A percentile compares a stretch with the other conserved stretches of the same genome.
Evolutionary conservation across 129 eudicot genomes (phyloP).

Genomic region (Pulicaria dysenterica): DNA sequence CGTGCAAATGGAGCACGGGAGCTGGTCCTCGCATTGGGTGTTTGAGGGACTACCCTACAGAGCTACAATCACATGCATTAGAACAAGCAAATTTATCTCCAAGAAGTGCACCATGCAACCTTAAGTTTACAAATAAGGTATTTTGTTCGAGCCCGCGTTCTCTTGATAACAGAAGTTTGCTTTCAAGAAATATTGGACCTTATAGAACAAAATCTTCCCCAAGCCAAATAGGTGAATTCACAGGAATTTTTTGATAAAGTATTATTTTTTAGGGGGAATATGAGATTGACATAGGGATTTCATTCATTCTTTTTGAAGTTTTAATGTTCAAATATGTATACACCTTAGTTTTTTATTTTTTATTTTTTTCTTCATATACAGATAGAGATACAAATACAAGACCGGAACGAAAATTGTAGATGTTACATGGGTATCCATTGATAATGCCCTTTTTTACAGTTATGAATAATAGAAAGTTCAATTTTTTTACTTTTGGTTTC

Average conservation of each 20-base stretch:
- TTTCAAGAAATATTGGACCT: constrained; percentile 34
- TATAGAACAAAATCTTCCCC: constrained; percentile 45
- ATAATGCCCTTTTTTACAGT: constrained; percentile 31
- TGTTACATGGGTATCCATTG: constrained; percentile 32
- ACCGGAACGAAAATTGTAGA: constrained; percentile 26
- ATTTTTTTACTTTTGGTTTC: neutral
- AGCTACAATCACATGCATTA: constrained; percentile 79
- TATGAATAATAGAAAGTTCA: constrained; percentile 30
- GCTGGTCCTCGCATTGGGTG: constrained; percentile 99
- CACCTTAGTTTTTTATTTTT: constrained; percentile 27
- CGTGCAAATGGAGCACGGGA: constrained; percentile 96
- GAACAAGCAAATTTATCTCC: constrained; percentile 84
- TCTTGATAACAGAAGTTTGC: constrained; percentile 4
- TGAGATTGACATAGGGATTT: constrained; percentile 46
- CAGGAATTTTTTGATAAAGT: constrained; percentile 27
- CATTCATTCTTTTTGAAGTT: constrained; percentile 38
- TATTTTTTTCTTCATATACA: constrained; percentile 9
- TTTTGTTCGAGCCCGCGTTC: too few species aligned
- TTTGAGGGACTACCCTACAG: constrained; percentile 81
- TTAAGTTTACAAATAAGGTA: constrained; percentile 14
- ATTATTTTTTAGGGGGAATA: constrained; percentile 54
- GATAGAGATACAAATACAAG: too few species aligned
- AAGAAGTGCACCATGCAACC: constrained; percentile 50
- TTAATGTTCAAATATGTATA: constrained; percentile 30
- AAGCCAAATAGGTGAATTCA: constrained; percentile 28